Evolutionary conservation across 2,329 filamentous ascomycete genomes (phyloP).

Genomic region (Fusarium sp.): DNA sequence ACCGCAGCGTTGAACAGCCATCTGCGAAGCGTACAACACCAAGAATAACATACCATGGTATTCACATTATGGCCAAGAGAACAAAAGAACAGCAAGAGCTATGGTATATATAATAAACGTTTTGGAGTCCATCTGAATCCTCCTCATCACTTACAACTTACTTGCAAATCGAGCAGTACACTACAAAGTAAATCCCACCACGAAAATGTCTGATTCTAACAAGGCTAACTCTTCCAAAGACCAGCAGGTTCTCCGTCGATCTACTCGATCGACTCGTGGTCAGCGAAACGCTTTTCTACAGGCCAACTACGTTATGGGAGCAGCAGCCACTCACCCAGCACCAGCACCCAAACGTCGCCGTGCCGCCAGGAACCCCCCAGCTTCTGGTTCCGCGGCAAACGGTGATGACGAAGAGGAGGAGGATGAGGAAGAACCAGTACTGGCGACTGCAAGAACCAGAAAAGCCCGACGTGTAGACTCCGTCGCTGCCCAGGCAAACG

Average conservation of each 20-base stretch:
- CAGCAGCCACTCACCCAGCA: not conserved
- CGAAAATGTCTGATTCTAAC: constrained; percentile 4
- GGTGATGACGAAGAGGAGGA: not conserved
- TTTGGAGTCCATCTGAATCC: not conserved
- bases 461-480: not conserved
- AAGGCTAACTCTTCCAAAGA: not conserved
- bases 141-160: not conserved
- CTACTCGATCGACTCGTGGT: constrained; percentile 13
- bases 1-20: not conserved
- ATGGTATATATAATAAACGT: not conserved
- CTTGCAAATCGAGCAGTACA: not conserved
- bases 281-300: not conserved
- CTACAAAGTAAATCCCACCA: not conserved
- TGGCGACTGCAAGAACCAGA: not conserved
- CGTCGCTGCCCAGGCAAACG: not conserved
- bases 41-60: constrained; percentile 2
- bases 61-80: not conserved
- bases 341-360: not conserved
- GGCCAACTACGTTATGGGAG: not conserved
- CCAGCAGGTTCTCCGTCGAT: constrained; percentile 7
- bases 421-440: not conserved
- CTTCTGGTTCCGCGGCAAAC: not conserved
- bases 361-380: not conserved
- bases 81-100: not conserved
- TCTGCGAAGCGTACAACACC: not conserved